A percentile compares a stretch with the other conserved stretches of the same genome.
These are phyloP conservation scores for Sisymbrium altissimum DNA, from an alignment of 345 rosid species.

Conservation along the genomic window DNA sequence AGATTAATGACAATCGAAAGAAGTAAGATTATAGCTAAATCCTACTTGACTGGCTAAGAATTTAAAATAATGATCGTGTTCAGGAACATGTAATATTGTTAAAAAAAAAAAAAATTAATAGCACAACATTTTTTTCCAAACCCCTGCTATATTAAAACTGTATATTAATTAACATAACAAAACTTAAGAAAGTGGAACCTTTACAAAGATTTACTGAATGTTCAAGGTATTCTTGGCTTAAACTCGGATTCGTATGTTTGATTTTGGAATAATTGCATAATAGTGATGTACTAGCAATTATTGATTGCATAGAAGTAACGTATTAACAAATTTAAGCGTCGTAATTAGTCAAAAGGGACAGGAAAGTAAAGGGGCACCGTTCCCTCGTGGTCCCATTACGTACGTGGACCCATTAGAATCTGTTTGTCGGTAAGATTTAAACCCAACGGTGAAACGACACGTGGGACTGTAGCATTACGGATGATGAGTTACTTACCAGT, in stretches of 20 bases:
- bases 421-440: constrained; percentile 19
- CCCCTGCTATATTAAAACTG: background rate
- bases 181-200: background rate
- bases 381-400: constrained; percentile 21
- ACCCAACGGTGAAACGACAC: background rate
- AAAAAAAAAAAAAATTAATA: too few species aligned
- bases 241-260: background rate
- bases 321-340: constrained; percentile 22
- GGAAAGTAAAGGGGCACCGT: constrained; percentile 28
- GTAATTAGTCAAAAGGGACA: constrained; percentile 16
- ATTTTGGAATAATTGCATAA: background rate
- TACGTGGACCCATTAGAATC: background rate
- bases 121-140: too few species aligned
- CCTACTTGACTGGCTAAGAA: background rate
- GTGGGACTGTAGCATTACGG: background rate
- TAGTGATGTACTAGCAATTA: constrained; percentile 17
- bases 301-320: constrained; percentile 25
- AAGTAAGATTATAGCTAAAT: background rate
- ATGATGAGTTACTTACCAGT: constrained; percentile 4
- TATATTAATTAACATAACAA: background rate
- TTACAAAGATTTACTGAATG: background rate
- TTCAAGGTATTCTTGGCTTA: background rate
- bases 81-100: background rate
- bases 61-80: background rate
- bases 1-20: too few species aligned